These are phyloP conservation scores for Arctium minus DNA, from an alignment of 129 eudicot species.

Conservation along the genomic window DNA sequence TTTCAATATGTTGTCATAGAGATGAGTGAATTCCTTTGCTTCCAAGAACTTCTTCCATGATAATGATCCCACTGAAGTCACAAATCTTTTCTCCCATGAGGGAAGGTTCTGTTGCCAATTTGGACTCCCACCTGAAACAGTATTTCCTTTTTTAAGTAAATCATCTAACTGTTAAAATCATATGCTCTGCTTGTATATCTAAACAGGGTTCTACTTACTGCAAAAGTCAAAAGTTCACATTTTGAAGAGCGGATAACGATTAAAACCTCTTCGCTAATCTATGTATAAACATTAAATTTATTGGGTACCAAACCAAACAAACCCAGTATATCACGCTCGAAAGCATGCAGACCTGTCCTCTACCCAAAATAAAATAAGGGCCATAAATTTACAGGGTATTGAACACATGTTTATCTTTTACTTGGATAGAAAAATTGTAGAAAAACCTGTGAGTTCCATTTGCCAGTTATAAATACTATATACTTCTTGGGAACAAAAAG, in stretches of 20 bases:
- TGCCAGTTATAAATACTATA: background rate
- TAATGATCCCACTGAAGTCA: slow-evolving; percentile 50
- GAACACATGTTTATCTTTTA: background rate
- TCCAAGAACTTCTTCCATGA: slow-evolving; percentile 68
- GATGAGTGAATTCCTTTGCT: slow-evolving; percentile 41
- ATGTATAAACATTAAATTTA: background rate
- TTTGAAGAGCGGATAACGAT: background rate
- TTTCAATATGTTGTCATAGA: slow-evolving; percentile 44
- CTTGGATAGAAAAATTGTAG: background rate
- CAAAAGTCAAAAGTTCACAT: background rate
- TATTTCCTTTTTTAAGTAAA: background rate
- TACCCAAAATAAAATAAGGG: too few relatives aligned
- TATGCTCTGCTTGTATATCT: background rate
- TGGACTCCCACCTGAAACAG: slow-evolving; percentile 27
- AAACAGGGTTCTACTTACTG: background rate
- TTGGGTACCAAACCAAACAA: too few relatives aligned
- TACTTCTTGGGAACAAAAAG: too few relatives aligned
- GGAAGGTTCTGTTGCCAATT: slow-evolving; percentile 51
- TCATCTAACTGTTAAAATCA: background rate
- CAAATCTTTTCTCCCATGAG: slow-evolving; percentile 71
- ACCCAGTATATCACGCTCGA: too few relatives aligned
- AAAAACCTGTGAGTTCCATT: background rate
- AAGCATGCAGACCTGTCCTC: too few relatives aligned
- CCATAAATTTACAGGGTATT: too few relatives aligned
- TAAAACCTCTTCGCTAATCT: background rate